Evolutionary conservation across 805 yeast genomes (phyloP).

Genomic region (Wickerhamia fluorescens): DNA sequence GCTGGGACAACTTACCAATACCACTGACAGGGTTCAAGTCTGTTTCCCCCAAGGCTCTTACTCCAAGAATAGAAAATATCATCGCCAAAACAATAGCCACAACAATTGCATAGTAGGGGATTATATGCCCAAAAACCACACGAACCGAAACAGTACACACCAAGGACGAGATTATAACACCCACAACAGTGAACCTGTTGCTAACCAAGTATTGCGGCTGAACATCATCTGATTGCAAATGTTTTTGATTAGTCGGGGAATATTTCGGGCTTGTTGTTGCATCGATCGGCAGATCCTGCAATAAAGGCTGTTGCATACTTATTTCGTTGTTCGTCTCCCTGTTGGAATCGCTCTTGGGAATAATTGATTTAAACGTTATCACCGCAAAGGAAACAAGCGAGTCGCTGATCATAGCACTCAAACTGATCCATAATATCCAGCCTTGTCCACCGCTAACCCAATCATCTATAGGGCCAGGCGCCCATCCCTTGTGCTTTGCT

Average conservation of each 20-base stretch:
- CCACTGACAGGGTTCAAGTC: constrained; percentile 96
- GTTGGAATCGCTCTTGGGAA: not conserved
- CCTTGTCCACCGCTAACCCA: constrained; percentile 96
- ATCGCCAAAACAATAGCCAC: constrained; percentile 71
- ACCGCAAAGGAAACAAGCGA: constrained; percentile 74
- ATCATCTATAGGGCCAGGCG: constrained; percentile 81
- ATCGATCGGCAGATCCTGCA: constrained; percentile 4
- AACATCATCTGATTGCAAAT: constrained; percentile 25
- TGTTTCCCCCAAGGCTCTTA: constrained; percentile 93
- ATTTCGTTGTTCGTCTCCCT: constrained; percentile 1
- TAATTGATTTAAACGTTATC: constrained; percentile 42
- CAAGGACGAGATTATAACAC: constrained; percentile 58
- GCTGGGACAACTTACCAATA: constrained; percentile 88
- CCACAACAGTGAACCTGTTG: constrained; percentile 42
- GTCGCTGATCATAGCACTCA: constrained; percentile 91
- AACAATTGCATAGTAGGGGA: constrained; percentile 65
- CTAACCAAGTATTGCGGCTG: constrained; percentile 40
- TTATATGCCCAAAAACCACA: constrained; percentile 58
- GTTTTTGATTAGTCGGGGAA: constrained; percentile 1
- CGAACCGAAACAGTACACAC: constrained; percentile 62
- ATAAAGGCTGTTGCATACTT: constrained; percentile 2
- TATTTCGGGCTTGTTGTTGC: constrained; percentile 4
- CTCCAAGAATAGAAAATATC: constrained; percentile 76
- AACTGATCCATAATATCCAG: constrained; percentile 92
- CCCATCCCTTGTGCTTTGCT: constrained; percentile 70